These are phyloP conservation scores for Boechera divaricarpa DNA, from an alignment of 345 rosid genomes.

Conservation along the genomic window DNA sequence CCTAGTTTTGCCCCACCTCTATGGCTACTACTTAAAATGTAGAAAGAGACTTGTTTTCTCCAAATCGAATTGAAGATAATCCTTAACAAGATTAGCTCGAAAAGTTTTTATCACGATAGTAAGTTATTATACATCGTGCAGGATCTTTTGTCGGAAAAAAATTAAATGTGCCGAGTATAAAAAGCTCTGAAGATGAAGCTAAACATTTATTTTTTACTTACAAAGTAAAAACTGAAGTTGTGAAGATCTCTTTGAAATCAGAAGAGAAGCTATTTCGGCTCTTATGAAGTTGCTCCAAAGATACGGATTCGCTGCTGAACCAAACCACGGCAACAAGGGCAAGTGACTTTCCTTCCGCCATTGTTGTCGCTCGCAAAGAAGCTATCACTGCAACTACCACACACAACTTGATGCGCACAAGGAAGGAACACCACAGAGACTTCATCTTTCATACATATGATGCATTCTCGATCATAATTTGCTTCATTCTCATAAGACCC, in stretches of 20 bases:
- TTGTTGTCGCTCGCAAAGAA: slow-evolving; percentile 50
- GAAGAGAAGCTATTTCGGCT: slow-evolving; percentile 20
- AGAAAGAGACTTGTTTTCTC: neutral
- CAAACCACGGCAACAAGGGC: slow-evolving; percentile 66
- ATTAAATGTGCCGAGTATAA: neutral
- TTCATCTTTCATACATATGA: slow-evolving; percentile 72
- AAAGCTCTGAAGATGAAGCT: neutral
- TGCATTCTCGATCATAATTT: slow-evolving; percentile 61
- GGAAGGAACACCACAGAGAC: slow-evolving; percentile 79
- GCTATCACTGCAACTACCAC: slow-evolving; percentile 69
- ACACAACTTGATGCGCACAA: slow-evolving; percentile 76
- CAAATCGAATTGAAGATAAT: slow-evolving; percentile 10
- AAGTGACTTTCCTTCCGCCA: slow-evolving; percentile 65
- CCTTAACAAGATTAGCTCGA: slow-evolving; percentile 3
- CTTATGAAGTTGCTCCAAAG: slow-evolving; percentile 69
- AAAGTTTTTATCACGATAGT: slow-evolving; percentile 28
- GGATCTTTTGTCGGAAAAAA: neutral
- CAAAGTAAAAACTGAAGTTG: slow-evolving; percentile 34
- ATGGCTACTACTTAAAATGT: too few relatives aligned
- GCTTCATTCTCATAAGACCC: slow-evolving; percentile 48
- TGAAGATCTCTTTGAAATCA: slow-evolving; percentile 20
- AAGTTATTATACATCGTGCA: slow-evolving; percentile 32
- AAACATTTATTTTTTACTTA: slow-evolving; percentile 33
- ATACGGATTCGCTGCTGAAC: slow-evolving; percentile 69
- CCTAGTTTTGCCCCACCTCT: too few relatives aligned